Evolutionary conservation across 139 green algal species (phyloP).

Genomic region (Chlorella sp.): DNA sequence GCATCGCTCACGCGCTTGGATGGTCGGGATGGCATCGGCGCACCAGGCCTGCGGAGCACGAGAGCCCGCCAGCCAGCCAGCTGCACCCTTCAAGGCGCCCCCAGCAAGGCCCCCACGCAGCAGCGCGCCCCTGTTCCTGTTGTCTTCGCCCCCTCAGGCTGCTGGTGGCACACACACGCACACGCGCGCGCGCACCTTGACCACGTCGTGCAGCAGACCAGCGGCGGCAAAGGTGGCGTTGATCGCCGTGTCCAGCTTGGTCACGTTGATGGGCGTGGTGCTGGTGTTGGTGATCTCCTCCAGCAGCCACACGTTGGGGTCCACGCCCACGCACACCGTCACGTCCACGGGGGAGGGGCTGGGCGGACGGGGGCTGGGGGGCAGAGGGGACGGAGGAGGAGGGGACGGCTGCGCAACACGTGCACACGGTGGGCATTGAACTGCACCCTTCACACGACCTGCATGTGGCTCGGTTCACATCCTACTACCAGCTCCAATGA

Average conservation of each 20-base stretch:
- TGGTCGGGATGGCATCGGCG: neutral
- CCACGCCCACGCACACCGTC: neutral
- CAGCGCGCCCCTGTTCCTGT: too few species aligned
- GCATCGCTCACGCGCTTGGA: too few species aligned
- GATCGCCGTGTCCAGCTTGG: neutral
- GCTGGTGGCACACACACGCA: too few species aligned
- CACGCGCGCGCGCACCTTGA: neutral
- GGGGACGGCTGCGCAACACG: too few species aligned
- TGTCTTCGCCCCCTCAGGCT: too few species aligned
- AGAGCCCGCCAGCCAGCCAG: too few species aligned
- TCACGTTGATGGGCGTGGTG: neutral
- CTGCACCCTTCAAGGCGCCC: neutral
- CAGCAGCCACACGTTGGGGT: neutral
- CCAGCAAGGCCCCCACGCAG: too few species aligned
- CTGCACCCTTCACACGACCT: neutral
- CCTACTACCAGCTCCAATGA: neutral
- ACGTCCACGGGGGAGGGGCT: too few species aligned
- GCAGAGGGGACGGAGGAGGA: too few species aligned
- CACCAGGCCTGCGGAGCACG: neutral
- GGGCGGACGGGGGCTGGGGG: too few species aligned
- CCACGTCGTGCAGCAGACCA: neutral
- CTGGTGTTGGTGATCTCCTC: neutral
- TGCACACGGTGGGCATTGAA: too few species aligned
- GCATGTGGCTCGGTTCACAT: neutral
- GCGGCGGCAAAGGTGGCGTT: neutral